phyloP scores from a whole-genome alignment of 1,284 basidiomycete genomes.

The Puccinia triticina region DNA sequence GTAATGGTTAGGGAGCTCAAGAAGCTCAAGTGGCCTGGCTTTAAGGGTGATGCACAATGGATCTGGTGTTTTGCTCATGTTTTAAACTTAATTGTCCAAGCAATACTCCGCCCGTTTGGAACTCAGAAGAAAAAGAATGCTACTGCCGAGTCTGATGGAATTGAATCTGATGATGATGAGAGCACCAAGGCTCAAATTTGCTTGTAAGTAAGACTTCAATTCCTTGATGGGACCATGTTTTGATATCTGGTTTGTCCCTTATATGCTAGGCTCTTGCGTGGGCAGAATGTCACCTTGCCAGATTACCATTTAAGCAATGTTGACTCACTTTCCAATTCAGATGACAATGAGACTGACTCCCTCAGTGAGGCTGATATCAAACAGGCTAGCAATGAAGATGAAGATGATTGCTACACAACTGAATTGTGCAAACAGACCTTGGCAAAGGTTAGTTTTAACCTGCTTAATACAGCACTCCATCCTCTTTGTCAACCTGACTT shows the following conservation, averaged over 20 bases:
- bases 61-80: slow-evolving; percentile 5
- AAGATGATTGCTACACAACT: not conserved
- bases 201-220: not conserved
- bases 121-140: not conserved
- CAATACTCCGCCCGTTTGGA: not conserved
- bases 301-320: not conserved
- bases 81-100: too few relatives aligned
- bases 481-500: not conserved
- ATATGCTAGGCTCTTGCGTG: not conserved
- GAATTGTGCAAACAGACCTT: not conserved
- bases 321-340: too few relatives aligned
- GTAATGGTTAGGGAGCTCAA: not conserved
- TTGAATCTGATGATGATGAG: not conserved
- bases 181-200: not conserved
- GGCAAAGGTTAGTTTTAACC: not conserved
- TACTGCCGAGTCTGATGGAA: not conserved
- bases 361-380: not conserved
- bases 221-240: too few relatives aligned
- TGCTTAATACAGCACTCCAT: not conserved
- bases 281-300: not conserved
- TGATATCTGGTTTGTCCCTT: not conserved
- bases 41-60: not conserved
- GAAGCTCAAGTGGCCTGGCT: not conserved
- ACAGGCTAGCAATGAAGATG: not conserved
- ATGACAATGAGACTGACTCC: too few relatives aligned